Evolutionary conservation across 2,329 filamentous ascomycete genomes (phyloP).

Genomic region (Exophiala spinifera): DNA sequence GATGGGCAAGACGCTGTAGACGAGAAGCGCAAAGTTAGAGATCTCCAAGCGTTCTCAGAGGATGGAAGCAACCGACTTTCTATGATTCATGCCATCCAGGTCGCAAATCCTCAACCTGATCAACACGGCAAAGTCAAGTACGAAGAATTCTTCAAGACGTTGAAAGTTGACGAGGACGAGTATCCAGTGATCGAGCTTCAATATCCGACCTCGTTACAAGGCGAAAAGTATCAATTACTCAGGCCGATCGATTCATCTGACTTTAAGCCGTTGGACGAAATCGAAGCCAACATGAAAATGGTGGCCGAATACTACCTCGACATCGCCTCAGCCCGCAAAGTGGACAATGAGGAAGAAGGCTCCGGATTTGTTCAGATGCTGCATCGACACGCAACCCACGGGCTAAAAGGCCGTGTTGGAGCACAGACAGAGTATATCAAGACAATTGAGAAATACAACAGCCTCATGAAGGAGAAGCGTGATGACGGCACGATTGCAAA

Average conservation of each 20-base stretch:
- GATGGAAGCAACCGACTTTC: constrained; percentile 37
- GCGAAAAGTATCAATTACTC: constrained; percentile 73
- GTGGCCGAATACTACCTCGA: constrained; percentile 76
- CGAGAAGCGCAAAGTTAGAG: constrained; percentile 43
- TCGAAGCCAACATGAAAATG: constrained; percentile 65
- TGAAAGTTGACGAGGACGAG: constrained; percentile 48
- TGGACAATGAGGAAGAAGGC: constrained; percentile 70
- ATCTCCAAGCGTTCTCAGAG: constrained; percentile 44
- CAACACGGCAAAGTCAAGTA: constrained; percentile 33
- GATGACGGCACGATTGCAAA: constrained; percentile 68
- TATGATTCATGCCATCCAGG: constrained; percentile 51
- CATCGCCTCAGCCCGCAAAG: constrained; percentile 61
- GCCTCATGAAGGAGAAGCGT: constrained; percentile 62
- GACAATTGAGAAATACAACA: constrained; percentile 75
- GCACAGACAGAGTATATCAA: constrained; percentile 65
- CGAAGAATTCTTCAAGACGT: constrained; percentile 38
- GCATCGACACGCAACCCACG: constrained; percentile 67
- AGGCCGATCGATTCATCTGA: constrained; percentile 72
- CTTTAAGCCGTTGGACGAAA: constrained; percentile 64
- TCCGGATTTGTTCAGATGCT: constrained; percentile 65
- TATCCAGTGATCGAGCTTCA: constrained; percentile 63
- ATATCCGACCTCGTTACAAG: constrained; percentile 71
- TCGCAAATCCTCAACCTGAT: constrained; percentile 43
- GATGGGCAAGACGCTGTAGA: constrained; percentile 44
- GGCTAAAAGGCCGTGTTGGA: constrained; percentile 43